Evolutionary conservation across 23 red algal species (phyloP).

Genomic region (Rhodosorus marinus): DNA sequence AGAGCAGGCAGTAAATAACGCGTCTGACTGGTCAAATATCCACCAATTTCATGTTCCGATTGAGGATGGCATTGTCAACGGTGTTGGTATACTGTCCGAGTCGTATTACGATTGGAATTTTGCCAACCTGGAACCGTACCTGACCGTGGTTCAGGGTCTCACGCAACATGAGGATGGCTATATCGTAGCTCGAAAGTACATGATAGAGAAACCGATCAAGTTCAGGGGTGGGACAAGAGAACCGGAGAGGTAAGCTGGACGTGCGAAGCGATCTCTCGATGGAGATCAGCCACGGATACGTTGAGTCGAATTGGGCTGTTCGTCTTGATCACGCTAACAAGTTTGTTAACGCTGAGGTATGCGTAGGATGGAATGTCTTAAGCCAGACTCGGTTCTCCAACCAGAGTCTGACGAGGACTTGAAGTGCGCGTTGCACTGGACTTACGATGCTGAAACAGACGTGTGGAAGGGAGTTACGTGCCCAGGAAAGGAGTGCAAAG

Average conservation of each 20-base stretch:
- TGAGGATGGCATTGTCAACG: constrained; percentile 5
- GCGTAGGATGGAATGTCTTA: constrained; percentile 32
- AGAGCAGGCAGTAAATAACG: constrained; percentile 67
- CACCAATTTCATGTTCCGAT: constrained; percentile 63
- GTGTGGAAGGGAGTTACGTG: constrained; percentile 27
- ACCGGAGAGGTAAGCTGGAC: constrained; percentile 16
- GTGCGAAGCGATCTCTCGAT: too few relatives aligned
- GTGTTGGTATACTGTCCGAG: constrained; percentile 55
- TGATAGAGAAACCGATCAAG: constrained; percentile 30
- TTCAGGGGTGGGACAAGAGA: constrained; percentile 62
- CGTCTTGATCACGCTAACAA: too few relatives aligned
- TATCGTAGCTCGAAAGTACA: constrained; percentile 38
- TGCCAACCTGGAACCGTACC: too few relatives aligned
- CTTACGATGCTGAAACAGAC: constrained; percentile 3
- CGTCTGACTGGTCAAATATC: constrained; percentile 86
- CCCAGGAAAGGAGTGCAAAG: constrained; percentile 70
- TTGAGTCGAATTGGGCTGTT: too few relatives aligned
- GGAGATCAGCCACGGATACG: too few relatives aligned
- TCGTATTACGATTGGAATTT: constrained; percentile 70
- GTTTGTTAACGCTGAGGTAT: too few relatives aligned
- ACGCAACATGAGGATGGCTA: too few relatives aligned
- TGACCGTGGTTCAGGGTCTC: too few relatives aligned
- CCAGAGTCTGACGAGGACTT: constrained; percentile 48
- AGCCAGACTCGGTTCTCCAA: constrained; percentile 15
- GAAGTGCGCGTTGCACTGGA: constrained; percentile 61